A percentile compares a stretch with the other conserved stretches of the same genome.
phyloP scores from a whole-genome alignment of 2,329 filamentous ascomycete species.

The Anthostomella pinea region DNA sequence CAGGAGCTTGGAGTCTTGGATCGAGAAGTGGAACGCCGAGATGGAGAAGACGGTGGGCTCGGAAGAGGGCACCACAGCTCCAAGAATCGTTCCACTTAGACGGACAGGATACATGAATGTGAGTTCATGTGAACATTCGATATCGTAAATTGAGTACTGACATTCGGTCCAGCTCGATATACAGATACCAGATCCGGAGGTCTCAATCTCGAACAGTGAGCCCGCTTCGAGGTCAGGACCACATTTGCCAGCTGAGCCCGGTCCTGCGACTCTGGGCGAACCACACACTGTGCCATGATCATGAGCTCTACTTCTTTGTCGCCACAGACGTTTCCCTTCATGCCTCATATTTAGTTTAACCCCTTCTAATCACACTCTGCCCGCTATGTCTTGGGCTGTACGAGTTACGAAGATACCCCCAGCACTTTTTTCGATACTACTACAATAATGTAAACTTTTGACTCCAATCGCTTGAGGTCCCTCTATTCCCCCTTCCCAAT shows the following conservation, averaged over 20 bases:
- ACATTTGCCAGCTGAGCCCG: constrained; percentile 10
- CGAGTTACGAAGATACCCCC: constrained; percentile 7
- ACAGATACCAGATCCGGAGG: constrained; percentile 75
- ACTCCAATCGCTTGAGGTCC: too few relatives aligned
- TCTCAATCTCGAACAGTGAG: constrained; percentile 52
- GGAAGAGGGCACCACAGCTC: constrained; percentile 52
- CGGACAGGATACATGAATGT: constrained; percentile 86
- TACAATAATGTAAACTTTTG: too few relatives aligned
- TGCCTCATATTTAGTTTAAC: constrained; percentile 12
- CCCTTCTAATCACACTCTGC: constrained; percentile 14
- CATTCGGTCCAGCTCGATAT: constrained; percentile 63
- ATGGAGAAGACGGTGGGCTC: constrained; percentile 55
- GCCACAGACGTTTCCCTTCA: constrained; percentile 1
- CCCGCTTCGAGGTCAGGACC: constrained; percentile 37
- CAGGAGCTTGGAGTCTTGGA: constrained; percentile 70
- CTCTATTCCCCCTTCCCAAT: too few relatives aligned
- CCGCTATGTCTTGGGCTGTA: background rate
- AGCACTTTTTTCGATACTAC: too few relatives aligned
- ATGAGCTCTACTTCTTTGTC: background rate
- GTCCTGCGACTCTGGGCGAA: constrained; percentile 11
- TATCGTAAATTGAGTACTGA: constrained; percentile 19
- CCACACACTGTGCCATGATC: constrained; percentile 7
- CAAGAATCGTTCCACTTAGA: constrained; percentile 74
- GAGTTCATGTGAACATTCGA: constrained; percentile 32
- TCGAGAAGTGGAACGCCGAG: constrained; percentile 82